Evolutionary conservation across 106 monocot genomes (phyloP).

Genomic region (Phalaenopsis equestris): DNA sequence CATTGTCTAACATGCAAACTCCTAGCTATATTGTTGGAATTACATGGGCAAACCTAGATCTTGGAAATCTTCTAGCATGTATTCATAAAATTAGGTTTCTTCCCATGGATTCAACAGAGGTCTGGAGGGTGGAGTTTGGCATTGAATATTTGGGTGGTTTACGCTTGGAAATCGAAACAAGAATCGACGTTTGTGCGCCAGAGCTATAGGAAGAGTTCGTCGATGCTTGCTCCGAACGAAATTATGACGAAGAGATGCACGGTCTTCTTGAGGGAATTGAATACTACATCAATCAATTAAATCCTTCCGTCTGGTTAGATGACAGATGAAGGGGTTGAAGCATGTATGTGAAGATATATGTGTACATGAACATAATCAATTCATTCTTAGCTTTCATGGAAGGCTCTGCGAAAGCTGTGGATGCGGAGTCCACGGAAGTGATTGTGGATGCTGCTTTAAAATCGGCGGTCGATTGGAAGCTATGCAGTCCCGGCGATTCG

Average conservation of each 20-base stretch:
- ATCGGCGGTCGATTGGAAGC: too few species aligned
- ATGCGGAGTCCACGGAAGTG: too few species aligned
- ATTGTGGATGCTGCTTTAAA: too few species aligned
- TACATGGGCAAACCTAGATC: conserved; percentile 50
- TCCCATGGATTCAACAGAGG: conserved; percentile 78
- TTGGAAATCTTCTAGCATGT: conserved; percentile 80
- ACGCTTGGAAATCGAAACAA: conserved; percentile 74
- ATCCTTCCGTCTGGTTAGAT: conserved; percentile 13
- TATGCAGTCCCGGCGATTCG: too few species aligned
- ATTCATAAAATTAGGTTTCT: conserved; percentile 71
- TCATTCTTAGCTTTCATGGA: neutral
- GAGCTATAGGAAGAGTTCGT: conserved; percentile 67
- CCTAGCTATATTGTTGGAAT: conserved; percentile 79
- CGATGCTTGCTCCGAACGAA: conserved; percentile 37
- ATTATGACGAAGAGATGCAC: conserved; percentile 37
- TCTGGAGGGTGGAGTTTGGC: conserved; percentile 78
- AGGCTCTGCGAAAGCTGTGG: too few species aligned
- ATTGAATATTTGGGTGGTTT: conserved; percentile 84
- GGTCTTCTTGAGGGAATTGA: conserved; percentile 77
- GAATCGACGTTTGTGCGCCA: conserved; percentile 78
- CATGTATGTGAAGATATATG: conserved; percentile 26
- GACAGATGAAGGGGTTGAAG: conserved; percentile 27
- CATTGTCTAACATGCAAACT: conserved; percentile 66
- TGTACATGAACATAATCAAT: neutral
- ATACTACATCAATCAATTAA: conserved; percentile 44